A percentile compares a stretch with the other conserved stretches of the same genome.
Evolutionary conservation across 495 filamentous ascomycete species (phyloP).

Genomic region (Haplographium delicatum): DNA sequence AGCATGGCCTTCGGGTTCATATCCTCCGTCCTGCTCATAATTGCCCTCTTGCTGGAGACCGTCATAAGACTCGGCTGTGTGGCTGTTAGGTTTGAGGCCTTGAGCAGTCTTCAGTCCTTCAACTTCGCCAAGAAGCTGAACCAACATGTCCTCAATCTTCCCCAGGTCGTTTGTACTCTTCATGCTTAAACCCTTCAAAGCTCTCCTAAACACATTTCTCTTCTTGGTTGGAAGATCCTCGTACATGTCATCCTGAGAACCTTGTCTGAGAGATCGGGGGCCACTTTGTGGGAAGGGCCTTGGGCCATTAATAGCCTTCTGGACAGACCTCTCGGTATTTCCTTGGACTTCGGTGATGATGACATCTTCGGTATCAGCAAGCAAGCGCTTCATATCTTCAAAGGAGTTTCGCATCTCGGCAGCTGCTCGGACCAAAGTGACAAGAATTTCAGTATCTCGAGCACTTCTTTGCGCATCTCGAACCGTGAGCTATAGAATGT

Average conservation of each 20-base stretch:
- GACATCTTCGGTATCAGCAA: conserved; percentile 78
- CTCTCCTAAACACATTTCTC: conserved; percentile 84
- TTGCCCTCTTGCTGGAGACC: conserved; percentile 51
- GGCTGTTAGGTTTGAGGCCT: conserved; percentile 28
- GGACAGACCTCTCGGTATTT: conserved; percentile 76
- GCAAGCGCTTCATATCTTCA: conserved; percentile 90
- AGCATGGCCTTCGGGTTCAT: conserved; percentile 78
- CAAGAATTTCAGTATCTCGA: conserved; percentile 91
- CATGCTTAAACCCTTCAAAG: conserved; percentile 79
- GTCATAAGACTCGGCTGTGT: conserved; percentile 41
- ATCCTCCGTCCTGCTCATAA: conserved; percentile 58
- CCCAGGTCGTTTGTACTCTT: conserved; percentile 83
- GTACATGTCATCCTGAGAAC: conserved; percentile 52
- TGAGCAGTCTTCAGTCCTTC: conserved; percentile 72
- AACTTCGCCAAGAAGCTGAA: conserved; percentile 85
- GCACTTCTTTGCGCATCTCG: conserved; percentile 96
- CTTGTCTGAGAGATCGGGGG: conserved; percentile 48
- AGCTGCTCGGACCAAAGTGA: conserved; percentile 88
- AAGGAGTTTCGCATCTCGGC: conserved; percentile 97
- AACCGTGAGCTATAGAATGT: conserved; percentile 72
- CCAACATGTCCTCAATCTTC: conserved; percentile 93
- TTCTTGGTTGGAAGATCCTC: conserved; percentile 77
- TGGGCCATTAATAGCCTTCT: conserved; percentile 79
- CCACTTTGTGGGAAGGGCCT: conserved; percentile 71
- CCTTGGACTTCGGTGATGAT: conserved; percentile 79